These are phyloP conservation scores for Fusarium secorum DNA, from an alignment of 2,329 filamentous ascomycete genomes.

Conservation along the genomic window DNA sequence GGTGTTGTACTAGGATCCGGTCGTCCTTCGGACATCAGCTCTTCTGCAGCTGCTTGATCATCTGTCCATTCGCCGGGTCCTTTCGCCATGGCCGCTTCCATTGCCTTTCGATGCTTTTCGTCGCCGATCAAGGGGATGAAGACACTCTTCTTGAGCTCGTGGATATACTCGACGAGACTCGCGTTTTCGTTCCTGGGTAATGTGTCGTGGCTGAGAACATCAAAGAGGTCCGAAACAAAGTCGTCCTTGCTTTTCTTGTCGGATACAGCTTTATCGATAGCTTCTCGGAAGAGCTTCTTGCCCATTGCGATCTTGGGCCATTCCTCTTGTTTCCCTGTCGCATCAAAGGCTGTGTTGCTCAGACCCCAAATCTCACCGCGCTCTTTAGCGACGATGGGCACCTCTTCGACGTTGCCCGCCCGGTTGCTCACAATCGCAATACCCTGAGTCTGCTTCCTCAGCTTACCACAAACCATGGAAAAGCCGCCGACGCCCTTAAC, in stretches of 20 bases:
- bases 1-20: conserved; percentile 48
- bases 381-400: conserved; percentile 64
- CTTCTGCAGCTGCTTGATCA: conserved; percentile 49
- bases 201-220: conserved; percentile 64
- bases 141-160: conserved; percentile 64
- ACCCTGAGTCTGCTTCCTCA: conserved; percentile 58
- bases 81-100: conserved; percentile 52
- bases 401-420: conserved; percentile 58
- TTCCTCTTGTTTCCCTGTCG: conserved; percentile 48
- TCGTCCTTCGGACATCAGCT: conserved; percentile 47
- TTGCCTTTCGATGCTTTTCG: conserved; percentile 53
- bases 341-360: conserved; percentile 68
- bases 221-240: conserved; percentile 61
- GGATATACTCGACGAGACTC: conserved; percentile 63
- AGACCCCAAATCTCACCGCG: conserved; percentile 64
- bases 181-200: conserved; percentile 55
- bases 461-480: conserved; percentile 70
- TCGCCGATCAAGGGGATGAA: conserved; percentile 68
- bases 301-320: conserved; percentile 71
- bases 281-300: conserved; percentile 54
- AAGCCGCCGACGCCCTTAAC: conserved; percentile 72
- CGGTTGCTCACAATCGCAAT: conserved; percentile 71
- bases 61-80: conserved; percentile 51
- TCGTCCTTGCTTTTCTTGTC: conserved; percentile 54
- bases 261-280: conserved; percentile 52